phyloP scores from a whole-genome alignment of 2,329 filamentous ascomycete genomes.

The Diaporthe capsici region DNA sequence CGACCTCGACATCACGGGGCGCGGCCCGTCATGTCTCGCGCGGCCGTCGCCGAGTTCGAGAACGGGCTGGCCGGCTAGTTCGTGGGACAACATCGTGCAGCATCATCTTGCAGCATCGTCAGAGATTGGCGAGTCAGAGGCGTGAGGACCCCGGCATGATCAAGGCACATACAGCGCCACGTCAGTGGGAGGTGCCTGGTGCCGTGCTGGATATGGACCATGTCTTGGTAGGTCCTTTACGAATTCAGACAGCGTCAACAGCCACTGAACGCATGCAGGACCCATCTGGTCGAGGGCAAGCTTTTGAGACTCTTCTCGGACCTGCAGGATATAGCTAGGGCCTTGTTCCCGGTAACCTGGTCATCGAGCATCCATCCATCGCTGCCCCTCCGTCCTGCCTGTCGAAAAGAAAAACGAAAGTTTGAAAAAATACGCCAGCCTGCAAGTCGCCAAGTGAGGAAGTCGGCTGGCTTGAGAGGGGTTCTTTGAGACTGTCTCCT shows the following conservation, averaged over 20 bases:
- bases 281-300: not conserved
- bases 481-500: not conserved
- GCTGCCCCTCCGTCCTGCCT: not conserved
- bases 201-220: not conserved
- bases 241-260: not conserved
- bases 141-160: not conserved
- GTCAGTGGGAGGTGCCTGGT: constrained; percentile 8
- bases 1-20: constrained; percentile 12
- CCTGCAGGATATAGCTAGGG: constrained; percentile 11
- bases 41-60: constrained; percentile 21
- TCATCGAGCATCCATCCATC: not conserved
- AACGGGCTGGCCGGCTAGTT: not conserved
- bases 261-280: not conserved
- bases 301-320: not conserved
- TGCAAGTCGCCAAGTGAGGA: not conserved
- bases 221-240: constrained; percentile 19
- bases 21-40: constrained; percentile 23
- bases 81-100: constrained; percentile 17
- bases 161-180: constrained; percentile 18
- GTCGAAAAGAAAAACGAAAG: too few relatives aligned
- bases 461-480: not conserved
- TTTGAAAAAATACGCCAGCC: too few relatives aligned
- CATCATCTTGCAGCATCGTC: constrained; percentile 28
- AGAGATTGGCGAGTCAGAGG: constrained; percentile 34
- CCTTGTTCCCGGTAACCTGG: not conserved